Conservation (phyloP, 768 basidiomycete species). For the Psilocybe tampanensis region DNA sequence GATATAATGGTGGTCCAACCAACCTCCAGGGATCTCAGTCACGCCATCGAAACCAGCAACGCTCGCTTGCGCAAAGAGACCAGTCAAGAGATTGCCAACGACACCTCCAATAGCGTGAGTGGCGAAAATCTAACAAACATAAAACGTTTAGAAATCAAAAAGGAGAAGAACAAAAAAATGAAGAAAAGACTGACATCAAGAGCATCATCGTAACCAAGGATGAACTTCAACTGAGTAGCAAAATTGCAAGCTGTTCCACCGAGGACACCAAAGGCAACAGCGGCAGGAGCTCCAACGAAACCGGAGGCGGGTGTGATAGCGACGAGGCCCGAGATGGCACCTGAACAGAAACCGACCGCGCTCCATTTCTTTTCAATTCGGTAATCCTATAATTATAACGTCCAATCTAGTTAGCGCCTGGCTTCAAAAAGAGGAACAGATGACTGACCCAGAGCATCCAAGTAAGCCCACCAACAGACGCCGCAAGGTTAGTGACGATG, state of each 20-base stretch:
- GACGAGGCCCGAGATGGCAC: slow-evolving; percentile 88
- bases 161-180: background rate
- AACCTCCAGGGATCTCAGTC: slow-evolving; percentile 73
- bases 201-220: slow-evolving; percentile 75
- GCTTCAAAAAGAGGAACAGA: background rate
- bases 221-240: slow-evolving; percentile 92
- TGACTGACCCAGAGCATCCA: slow-evolving; percentile 85
- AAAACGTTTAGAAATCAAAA: background rate
- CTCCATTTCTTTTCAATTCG: slow-evolving; percentile 93
- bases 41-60: slow-evolving; percentile 82
- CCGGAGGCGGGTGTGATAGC: slow-evolving; percentile 89
- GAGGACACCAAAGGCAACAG: slow-evolving; percentile 84
- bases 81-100: slow-evolving; percentile 84
- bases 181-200: slow-evolving; percentile 59
- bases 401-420: background rate
- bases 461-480: slow-evolving; percentile 82
- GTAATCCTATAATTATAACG: slow-evolving; percentile 60
- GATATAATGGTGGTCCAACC: slow-evolving; percentile 80
- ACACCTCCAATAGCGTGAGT: slow-evolving; percentile 80
- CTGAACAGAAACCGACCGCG: slow-evolving; percentile 94
- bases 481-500: slow-evolving; percentile 93
- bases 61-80: slow-evolving; percentile 80
- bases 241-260: slow-evolving; percentile 89
- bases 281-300: slow-evolving; percentile 80
- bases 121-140: slow-evolving; percentile 74